These are phyloP conservation scores for Aspergillaceae sp. DNA, from an alignment of 2,329 filamentous ascomycete species.

Conservation along the genomic window DNA sequence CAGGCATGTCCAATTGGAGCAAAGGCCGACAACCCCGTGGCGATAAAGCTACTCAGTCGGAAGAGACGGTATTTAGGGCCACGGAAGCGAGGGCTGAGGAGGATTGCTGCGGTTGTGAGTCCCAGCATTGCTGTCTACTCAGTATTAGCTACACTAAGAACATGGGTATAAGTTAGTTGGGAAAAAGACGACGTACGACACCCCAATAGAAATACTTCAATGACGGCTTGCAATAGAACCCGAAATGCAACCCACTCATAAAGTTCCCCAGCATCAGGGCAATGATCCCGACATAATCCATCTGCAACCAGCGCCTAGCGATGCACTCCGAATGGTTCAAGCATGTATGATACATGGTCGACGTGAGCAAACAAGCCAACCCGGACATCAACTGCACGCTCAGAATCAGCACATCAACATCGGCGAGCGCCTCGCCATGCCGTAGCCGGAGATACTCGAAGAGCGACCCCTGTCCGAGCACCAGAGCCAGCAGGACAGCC, in stretches of 20 bases:
- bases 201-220: slow-evolving; percentile 26
- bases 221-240: slow-evolving; percentile 25
- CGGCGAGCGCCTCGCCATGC: slow-evolving; percentile 1
- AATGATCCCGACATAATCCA: slow-evolving; percentile 28
- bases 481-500: slow-evolving; percentile 16
- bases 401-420: slow-evolving; percentile 10
- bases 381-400: slow-evolving; percentile 16
- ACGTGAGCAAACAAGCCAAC: slow-evolving; percentile 26
- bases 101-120: slow-evolving; percentile 20
- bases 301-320: slow-evolving; percentile 15
- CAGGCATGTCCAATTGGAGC: slow-evolving; percentile 25
- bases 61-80: slow-evolving; percentile 19
- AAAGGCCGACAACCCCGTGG: slow-evolving; percentile 25
- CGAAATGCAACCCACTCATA: slow-evolving; percentile 27
- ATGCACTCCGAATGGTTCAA: slow-evolving; percentile 24
- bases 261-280: slow-evolving; percentile 27
- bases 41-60: slow-evolving; percentile 20
- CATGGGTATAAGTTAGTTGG: not conserved
- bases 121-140: slow-evolving; percentile 23
- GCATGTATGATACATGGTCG: slow-evolving; percentile 26
- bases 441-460: slow-evolving; percentile 6
- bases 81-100: slow-evolving; percentile 28
- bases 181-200: slow-evolving; percentile 19
- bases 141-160: not conserved
- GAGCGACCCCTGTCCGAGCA: slow-evolving; percentile 2